Base-by-base conservation (phyloP, 768 basidiomycete genomes). In the Lyophyllum atratum region DNA sequence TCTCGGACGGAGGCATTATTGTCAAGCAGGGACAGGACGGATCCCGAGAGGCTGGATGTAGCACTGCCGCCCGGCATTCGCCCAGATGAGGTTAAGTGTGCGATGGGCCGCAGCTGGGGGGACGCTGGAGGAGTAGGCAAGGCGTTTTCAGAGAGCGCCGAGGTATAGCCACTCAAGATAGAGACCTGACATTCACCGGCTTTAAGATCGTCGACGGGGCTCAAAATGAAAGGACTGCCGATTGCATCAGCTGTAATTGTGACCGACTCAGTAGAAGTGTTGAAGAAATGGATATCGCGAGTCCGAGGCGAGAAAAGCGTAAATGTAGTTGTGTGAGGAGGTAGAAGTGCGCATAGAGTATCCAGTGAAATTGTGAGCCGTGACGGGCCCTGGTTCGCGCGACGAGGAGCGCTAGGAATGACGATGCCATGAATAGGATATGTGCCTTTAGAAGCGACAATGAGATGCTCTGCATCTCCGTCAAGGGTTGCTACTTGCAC, bases 51-150 rank as follows among this genome's bases (percentile, higher is more conserved):
- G 21, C 48, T 51, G 39, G 34, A 51, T 6, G 37, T 21, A 14
- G 22, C 37, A 26, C 37, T 39, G 15, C 11, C 34, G 49, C 14
- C 3, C 4, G 47, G 28, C 7, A 19, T 6, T 15, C 8, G 2
- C 7, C 17, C 47, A 31, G 34, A 11, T 4, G 15, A 4, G 39
- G 50, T 12, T 12, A 42, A 14, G 24, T 52, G 50, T 28, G 50
- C 50, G 14, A 51, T 25, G 34, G 70, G 65, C 19, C 56, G 59
- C 28, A 74, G 54, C 33, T 63, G 65, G 9, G 77, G 76, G 33
- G 76, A 76, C 8, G 70, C 70, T 15, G 76, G 76, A 10, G 76
- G 75, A 15, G 74, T 76, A 4, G 73, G 76, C 8, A 77, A 62
- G 24, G 55, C 39, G 6, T 39, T 33, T 0, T 65, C 49, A 24